Conservation (phyloP, 2,329 filamentous ascomycete species). For the Xenosphaeropsis pyriputrescens region DNA sequence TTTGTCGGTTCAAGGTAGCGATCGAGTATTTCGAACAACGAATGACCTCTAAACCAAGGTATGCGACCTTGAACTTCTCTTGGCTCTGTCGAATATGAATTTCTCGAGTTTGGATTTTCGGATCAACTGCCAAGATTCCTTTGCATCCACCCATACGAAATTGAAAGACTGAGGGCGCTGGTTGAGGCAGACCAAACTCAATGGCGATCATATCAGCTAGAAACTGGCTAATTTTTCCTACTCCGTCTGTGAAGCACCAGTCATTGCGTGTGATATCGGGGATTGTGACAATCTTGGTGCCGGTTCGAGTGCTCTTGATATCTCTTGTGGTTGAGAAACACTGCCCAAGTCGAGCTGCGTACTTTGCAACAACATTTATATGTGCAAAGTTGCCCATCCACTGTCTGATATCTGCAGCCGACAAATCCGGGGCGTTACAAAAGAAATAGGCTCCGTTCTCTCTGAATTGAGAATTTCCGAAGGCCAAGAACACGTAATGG, state of each 20-base stretch:
- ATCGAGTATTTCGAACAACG: slow-evolving; percentile 61
- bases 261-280: slow-evolving; percentile 55
- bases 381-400: slow-evolving; percentile 81
- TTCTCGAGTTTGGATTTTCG: slow-evolving; percentile 48
- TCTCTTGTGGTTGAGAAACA: slow-evolving; percentile 89
- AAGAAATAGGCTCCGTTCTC: slow-evolving; percentile 93
- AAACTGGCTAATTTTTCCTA: slow-evolving; percentile 78
- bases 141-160: slow-evolving; percentile 90
- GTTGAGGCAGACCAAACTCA: slow-evolving; percentile 44
- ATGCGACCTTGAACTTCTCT: slow-evolving; percentile 64
- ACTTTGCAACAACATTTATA: slow-evolving; percentile 77
- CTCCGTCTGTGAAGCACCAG: slow-evolving; percentile 76
- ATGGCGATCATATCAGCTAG: slow-evolving; percentile 59
- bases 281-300: slow-evolving; percentile 39
- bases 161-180: slow-evolving; percentile 70
- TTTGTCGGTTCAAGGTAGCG: slow-evolving; percentile 78
- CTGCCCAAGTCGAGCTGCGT: slow-evolving; percentile 78
- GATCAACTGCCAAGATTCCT: slow-evolving; percentile 68
- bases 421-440: slow-evolving; percentile 49
- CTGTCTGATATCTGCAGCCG: slow-evolving; percentile 60
- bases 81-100: slow-evolving; percentile 76
- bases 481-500: slow-evolving; percentile 80
- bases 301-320: slow-evolving; percentile 42
- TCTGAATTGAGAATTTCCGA: slow-evolving; percentile 88
- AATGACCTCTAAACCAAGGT: slow-evolving; percentile 72